Evolutionary conservation across 495 filamentous ascomycete species (phyloP).

Genomic region (Neurospora pannonica): DNA sequence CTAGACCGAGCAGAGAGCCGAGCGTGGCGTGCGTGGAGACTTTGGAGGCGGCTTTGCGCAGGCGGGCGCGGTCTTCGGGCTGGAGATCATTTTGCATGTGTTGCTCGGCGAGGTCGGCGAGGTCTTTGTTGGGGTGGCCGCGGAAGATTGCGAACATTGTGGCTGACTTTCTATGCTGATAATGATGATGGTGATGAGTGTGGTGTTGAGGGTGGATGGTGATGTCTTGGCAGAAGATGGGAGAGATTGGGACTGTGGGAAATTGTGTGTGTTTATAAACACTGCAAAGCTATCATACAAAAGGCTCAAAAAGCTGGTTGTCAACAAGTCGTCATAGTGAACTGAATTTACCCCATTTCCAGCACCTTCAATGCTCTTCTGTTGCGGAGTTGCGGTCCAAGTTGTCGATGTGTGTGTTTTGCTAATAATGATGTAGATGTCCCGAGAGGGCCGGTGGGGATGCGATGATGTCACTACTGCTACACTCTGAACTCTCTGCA

Average conservation of each 20-base stretch:
- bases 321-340: not conserved
- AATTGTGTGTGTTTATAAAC: not conserved
- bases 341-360: not conserved
- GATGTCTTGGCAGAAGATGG: not conserved
- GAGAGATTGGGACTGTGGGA: not conserved
- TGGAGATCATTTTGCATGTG: constrained; percentile 56
- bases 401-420: not conserved
- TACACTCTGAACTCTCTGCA: no score
- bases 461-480: not conserved
- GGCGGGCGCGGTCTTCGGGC: constrained; percentile 47
- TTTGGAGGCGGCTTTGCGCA: constrained; percentile 43
- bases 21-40: constrained; percentile 44
- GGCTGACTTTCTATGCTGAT: not conserved
- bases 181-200: not conserved
- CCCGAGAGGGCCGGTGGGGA: not conserved
- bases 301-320: not conserved
- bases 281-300: not conserved
- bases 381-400: not conserved
- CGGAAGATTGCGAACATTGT: constrained; percentile 48
- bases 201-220: not conserved
- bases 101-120: constrained; percentile 49
- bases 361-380: not conserved
- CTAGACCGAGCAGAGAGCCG: constrained; percentile 51
- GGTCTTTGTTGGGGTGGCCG: constrained; percentile 40
- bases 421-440: not conserved